These are phyloP conservation scores for Parmales sp. DNA, from an alignment of 108 stramenopile species.

Conservation along the genomic window DNA sequence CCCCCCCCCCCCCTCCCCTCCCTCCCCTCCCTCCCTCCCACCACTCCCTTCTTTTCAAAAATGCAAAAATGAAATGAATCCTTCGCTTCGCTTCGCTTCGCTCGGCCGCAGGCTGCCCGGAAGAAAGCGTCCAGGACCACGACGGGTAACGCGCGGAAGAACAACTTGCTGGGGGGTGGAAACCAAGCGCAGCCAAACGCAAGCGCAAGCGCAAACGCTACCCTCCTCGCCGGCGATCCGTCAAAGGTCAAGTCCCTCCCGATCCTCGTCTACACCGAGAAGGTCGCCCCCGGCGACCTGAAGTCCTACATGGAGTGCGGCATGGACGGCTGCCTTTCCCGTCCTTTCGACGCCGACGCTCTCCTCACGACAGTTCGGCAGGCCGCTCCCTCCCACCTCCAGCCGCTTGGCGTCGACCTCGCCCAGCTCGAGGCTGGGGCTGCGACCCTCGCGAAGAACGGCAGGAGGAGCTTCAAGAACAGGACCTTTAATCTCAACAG, in stretches of 20 bases:
- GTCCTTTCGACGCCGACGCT: slow-evolving; percentile 28
- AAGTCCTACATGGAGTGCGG: slow-evolving; percentile 43
- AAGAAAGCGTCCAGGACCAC: not conserved
- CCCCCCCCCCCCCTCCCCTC: too few relatives aligned
- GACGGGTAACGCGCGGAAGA: slow-evolving; percentile 2
- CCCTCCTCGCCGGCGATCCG: not conserved
- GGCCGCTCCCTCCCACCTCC: slow-evolving; percentile 37
- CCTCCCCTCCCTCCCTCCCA: too few relatives aligned
- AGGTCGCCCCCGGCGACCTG: slow-evolving; percentile 37
- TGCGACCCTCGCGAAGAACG: too few relatives aligned
- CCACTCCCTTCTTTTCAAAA: too few relatives aligned
- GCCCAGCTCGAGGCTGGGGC: not conserved
- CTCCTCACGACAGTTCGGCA: slow-evolving; percentile 41
- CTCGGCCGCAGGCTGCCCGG: not conserved
- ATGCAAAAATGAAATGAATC: too few relatives aligned
- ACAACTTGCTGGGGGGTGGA: not conserved
- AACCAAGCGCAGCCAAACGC: slow-evolving; percentile 1
- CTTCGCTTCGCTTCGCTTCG: too few relatives aligned
- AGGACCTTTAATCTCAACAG: not conserved
- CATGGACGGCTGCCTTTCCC: slow-evolving; percentile 49
- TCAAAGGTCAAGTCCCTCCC: slow-evolving; percentile 22
- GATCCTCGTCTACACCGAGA: slow-evolving; percentile 32
- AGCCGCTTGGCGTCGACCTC: not conserved
- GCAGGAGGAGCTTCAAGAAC: not conserved
- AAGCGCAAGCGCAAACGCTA: not conserved